Evolutionary conservation across 2,329 filamentous ascomycete genomes (phyloP).

Genomic region (Ceratocystis papillata): DNA sequence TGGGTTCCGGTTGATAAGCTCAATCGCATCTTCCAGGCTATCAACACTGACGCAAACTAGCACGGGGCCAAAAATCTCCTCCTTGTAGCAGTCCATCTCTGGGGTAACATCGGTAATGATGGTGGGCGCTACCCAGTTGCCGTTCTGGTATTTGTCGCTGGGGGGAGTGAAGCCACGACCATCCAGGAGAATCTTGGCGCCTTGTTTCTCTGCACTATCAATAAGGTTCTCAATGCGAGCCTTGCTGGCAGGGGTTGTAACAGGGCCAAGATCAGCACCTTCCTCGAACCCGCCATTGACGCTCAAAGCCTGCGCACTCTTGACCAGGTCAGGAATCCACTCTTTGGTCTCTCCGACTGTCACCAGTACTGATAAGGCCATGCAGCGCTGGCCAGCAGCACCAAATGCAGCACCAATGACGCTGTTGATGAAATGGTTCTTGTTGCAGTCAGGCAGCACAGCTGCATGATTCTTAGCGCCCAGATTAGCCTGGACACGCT

Average conservation of each 20-base stretch:
- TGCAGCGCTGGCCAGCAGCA: constrained; percentile 74
- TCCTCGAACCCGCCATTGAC: constrained; percentile 74
- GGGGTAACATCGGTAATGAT: constrained; percentile 72
- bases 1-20: constrained; percentile 73
- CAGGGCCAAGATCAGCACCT: constrained; percentile 68
- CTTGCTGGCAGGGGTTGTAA: constrained; percentile 71
- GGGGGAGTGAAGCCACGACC: constrained; percentile 61
- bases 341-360: constrained; percentile 76
- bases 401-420: constrained; percentile 77
- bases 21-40: constrained; percentile 68
- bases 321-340: constrained; percentile 68
- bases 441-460: constrained; percentile 76
- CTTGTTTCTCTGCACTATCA: constrained; percentile 64
- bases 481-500: constrained; percentile 78
- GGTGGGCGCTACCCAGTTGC: constrained; percentile 65
- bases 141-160: constrained; percentile 60
- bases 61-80: constrained; percentile 80
- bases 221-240: constrained; percentile 68
- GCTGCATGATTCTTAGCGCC: constrained; percentile 84
- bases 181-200: constrained; percentile 72
- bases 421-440: constrained; percentile 78
- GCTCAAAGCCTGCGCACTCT: constrained; percentile 59
- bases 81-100: constrained; percentile 71
- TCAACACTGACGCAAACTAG: constrained; percentile 70
- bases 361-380: constrained; percentile 74